phyloP scores from a whole-genome alignment of 2,329 filamentous ascomycete species.

The Pseudocercospora eumusae region DNA sequence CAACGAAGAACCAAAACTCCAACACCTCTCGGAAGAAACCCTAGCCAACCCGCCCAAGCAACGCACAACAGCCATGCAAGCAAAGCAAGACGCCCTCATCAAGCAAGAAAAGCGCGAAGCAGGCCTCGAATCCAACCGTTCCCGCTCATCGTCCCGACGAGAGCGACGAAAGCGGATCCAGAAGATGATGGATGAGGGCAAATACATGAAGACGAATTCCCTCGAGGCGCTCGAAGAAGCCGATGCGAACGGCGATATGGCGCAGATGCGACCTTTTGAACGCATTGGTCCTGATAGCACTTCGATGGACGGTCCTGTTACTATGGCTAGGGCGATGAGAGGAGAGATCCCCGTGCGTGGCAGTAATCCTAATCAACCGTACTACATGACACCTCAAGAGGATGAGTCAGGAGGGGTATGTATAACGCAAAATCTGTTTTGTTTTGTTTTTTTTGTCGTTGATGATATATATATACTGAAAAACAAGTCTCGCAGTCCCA shows the following conservation, averaged over 20 bases:
- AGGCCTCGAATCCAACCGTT: constrained; percentile 47
- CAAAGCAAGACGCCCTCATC: constrained; percentile 48
- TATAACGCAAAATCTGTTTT: too few relatives aligned
- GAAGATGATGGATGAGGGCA: constrained; percentile 49
- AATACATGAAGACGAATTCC: constrained; percentile 54
- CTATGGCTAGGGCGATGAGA: constrained; percentile 54
- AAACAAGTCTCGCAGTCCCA: constrained; percentile 29
- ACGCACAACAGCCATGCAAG: constrained; percentile 49
- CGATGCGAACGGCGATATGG: constrained; percentile 52
- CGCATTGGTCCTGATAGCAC: constrained; percentile 58
- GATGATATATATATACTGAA: too few relatives aligned
- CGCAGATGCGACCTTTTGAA: constrained; percentile 55
- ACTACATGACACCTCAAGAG: constrained; percentile 39
- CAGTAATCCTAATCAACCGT: constrained; percentile 54
- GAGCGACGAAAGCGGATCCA: constrained; percentile 51
- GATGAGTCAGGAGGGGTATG: constrained; percentile 24
- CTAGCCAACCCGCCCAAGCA: constrained; percentile 34
- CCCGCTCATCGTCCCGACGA: constrained; percentile 50
- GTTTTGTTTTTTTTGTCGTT: too few relatives aligned
- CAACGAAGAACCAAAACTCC: constrained; percentile 33
- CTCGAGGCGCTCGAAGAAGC: constrained; percentile 55
- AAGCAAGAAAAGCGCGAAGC: constrained; percentile 36
- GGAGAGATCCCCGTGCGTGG: constrained; percentile 58
- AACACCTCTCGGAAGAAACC: constrained; percentile 30
- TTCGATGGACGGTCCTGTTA: constrained; percentile 59